Evolutionary conservation across 306 rosid genomes (phyloP), one percentile per base, ranked within the genome.

Genomic region (Pterocarpus macrocarpus): DNA sequence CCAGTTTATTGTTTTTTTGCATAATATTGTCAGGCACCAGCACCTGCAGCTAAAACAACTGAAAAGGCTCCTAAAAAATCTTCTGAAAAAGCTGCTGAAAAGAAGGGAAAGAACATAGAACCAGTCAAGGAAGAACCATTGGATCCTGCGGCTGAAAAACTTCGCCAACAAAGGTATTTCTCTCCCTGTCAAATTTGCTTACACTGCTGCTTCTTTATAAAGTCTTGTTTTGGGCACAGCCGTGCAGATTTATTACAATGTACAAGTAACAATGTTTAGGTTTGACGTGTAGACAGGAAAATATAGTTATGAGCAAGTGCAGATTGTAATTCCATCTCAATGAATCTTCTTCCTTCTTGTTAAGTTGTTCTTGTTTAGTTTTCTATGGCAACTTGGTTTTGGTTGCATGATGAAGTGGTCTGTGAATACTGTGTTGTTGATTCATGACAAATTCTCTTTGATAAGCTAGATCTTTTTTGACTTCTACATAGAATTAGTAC

Each of bases 131-230:
- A 95, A 85, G 92, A 83, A 72, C 89, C 92, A 71, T 86, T 93
- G 84, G 99, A 93, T 89, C 96, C 97, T 16, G 30, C 85, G 61
- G 91, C 98, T 47, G 99, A 90, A 85, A 93, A 95, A 84, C 93
- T 93, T 85, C 94, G 92, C 79, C 98, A 93, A 80, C 99, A 95
- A 87, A 89, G 99, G 99, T 93, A 66, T 81, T 32, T 53, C 30
- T 16, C 45, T 78, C 65, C 67, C 17, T 14, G 6, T 62, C 28
- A 5, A 64, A 4, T 70, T 43, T 53, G 34, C 39, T 14, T 69
- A 4, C 16, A 22, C 58, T 12, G 45, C 52, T 50, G 2, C n/a
- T 71, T 12, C 62, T n/a, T 65, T 50, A 49, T 28, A 4, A n/a
- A 66, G 11, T 33, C 22, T n/a, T 76, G 71, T 62, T 39, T 4